A percentile compares a stretch with the other conserved stretches of the same genome.
phyloP scores from a whole-genome alignment of 306 rosid genomes.

The Echinosophora koreensis region DNA sequence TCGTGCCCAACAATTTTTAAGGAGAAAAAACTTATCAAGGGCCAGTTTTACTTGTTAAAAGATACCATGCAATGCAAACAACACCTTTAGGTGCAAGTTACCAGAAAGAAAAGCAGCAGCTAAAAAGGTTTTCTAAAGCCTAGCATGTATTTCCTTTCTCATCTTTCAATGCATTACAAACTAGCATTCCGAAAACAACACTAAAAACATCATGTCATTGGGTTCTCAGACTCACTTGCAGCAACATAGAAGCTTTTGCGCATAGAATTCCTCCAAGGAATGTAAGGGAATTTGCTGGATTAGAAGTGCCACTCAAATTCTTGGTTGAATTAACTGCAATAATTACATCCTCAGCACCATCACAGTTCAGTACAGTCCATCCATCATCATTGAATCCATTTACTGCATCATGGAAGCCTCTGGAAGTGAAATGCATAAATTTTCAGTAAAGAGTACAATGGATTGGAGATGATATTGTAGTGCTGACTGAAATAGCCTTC shows the following conservation, averaged over 20 bases:
- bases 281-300: constrained; percentile 74
- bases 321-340: constrained; percentile 81
- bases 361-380: constrained; percentile 85
- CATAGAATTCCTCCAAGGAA: constrained; percentile 93
- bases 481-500: neutral
- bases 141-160: constrained; percentile 14
- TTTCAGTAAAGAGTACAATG: neutral
- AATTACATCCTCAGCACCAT: constrained; percentile 91
- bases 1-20: neutral
- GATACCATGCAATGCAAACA: neutral
- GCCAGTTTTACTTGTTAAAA: neutral
- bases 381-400: constrained; percentile 98
- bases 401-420: constrained; percentile 97
- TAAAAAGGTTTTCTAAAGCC: neutral
- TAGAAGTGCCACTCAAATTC: constrained; percentile 69
- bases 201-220: constrained; percentile 3
- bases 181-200: neutral
- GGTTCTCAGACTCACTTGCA: constrained; percentile 71
- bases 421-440: constrained; percentile 44
- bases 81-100: neutral
- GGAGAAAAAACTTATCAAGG: constrained; percentile 13
- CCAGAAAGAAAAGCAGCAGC: neutral
- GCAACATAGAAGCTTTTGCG: constrained; percentile 98
- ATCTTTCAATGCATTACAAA: neutral
- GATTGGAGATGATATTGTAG: neutral